Evolutionary conservation across 176 grass and related monocot genomes (phyloP).

Genomic region (Cenchrus americanus): DNA sequence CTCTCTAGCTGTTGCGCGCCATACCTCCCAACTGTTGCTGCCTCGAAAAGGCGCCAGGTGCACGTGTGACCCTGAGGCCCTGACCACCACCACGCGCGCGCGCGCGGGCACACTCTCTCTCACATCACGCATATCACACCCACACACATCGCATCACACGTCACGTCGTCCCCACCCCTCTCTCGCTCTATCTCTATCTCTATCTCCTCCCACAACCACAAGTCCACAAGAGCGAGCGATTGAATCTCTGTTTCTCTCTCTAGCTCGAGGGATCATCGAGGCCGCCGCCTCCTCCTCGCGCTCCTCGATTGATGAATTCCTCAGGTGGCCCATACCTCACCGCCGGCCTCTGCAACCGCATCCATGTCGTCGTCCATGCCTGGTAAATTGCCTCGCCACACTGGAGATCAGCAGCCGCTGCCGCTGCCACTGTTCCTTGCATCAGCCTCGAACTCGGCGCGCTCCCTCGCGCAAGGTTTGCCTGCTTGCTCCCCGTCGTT

Average conservation of each 20-base stretch:
- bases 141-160: constrained; percentile 47
- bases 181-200: not conserved
- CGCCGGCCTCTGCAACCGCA: constrained; percentile 7
- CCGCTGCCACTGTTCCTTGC: constrained; percentile 48
- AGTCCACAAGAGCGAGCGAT: too few relatives aligned
- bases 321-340: constrained; percentile 46
- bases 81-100: constrained; percentile 7
- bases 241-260: too few relatives aligned
- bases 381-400: constrained; percentile 37
- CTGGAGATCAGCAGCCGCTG: constrained; percentile 9
- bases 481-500: not conserved
- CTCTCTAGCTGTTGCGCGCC: constrained; percentile 58
- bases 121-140: constrained; percentile 54
- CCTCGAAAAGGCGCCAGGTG: constrained; percentile 60
- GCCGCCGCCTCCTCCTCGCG: too few relatives aligned
- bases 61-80: constrained; percentile 55
- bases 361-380: constrained; percentile 48
- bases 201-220: too few relatives aligned
- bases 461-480: not conserved
- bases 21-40: constrained; percentile 69
- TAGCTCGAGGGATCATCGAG: not conserved
- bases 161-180: not conserved
- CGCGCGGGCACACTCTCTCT: not conserved
- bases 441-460: constrained; percentile 61
- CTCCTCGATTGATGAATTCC: constrained; percentile 37